Evolutionary conservation across 768 basidiomycete species (phyloP), one percentile per base, ranked within the genome.

Genomic region (Suillus ampliporus): DNA sequence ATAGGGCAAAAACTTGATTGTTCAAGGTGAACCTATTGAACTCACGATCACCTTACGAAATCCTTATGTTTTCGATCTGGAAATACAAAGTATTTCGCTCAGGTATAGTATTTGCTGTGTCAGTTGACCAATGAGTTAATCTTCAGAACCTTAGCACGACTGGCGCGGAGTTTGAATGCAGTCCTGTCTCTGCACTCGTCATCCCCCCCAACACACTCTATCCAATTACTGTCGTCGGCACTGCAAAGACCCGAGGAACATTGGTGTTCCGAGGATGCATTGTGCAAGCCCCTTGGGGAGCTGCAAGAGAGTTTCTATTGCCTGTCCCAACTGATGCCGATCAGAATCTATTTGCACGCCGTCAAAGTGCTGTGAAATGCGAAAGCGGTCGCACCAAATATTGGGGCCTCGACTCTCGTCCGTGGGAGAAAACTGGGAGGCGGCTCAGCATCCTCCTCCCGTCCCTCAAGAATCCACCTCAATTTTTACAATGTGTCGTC

Each of bases 51-150:
- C 90, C 23, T 76, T 99, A n/a, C 86, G 88, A 61, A 99, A 99
- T 74, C 94, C 95, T 2, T 97, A 90, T 74, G 85, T 93, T 4
- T 97, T 99, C 74, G 94, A 96, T 64, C 81, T 99, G 14, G 95
- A 98, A 65, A 76, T 99, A 19, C 88, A 93, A 62, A 88, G 87
- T 67, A 73, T 99, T 41, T 85, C 86, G 5, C 77, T 98, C 17
- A 94, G 95, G 96, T 95, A 64, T 65, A 38, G 77, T 58, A 23
- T 58, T 10, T 37, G 57, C 14, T 44, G 23, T 17, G 47, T 48
- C 17, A 28, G 53, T 9, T 23, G 35, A 58, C 3, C 41, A 34
- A 15, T 21, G 35, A 21, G 14, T 38, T 37, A 17, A 41, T 43
- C 38, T 1, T 26, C 37, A 50, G 35, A 41, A 28, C 17, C 57